phyloP scores from a whole-genome alignment of 1,284 basidiomycete genomes.

The Pterulicium gracile region DNA sequence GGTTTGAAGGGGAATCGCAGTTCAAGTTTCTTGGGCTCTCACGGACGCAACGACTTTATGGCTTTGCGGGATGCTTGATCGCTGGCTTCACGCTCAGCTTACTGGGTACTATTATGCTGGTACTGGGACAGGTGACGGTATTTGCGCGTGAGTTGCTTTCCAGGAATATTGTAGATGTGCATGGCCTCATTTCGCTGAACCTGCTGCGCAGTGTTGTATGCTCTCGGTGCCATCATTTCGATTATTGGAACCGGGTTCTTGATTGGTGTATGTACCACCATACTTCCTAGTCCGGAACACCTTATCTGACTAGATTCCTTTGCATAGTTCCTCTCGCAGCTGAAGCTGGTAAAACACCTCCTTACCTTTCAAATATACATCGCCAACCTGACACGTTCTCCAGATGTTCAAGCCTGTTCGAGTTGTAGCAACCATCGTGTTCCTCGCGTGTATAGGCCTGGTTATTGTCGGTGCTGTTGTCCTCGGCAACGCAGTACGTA shows the following conservation, averaged over 20 bases:
- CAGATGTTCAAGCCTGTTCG: constrained; percentile 94
- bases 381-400: constrained; percentile 1
- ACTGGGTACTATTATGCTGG: constrained; percentile 71
- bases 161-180: background rate
- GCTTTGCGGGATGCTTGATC: constrained; percentile 66
- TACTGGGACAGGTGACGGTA: constrained; percentile 56
- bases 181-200: constrained; percentile 1
- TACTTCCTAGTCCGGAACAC: constrained; percentile 1
- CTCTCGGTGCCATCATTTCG: constrained; percentile 72
- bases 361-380: background rate
- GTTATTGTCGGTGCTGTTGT: constrained; percentile 80
- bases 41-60: constrained; percentile 71
- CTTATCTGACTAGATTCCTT: too few species aligned
- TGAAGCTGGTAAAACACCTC: constrained; percentile 54
- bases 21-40: constrained; percentile 74
- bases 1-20: constrained; percentile 77
- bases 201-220: constrained; percentile 58
- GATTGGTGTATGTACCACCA: constrained; percentile 51
- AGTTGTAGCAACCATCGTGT: constrained; percentile 72
- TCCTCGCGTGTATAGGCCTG: constrained; percentile 67
- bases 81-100: constrained; percentile 74
- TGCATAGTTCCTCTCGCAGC: constrained; percentile 62
- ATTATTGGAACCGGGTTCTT: constrained; percentile 86
- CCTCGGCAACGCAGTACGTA: constrained; percentile 45
- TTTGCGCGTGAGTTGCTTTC: constrained; percentile 60